Base-by-base conservation (phyloP, 306 rosid genomes). In the Rosa chinensis region DNA sequence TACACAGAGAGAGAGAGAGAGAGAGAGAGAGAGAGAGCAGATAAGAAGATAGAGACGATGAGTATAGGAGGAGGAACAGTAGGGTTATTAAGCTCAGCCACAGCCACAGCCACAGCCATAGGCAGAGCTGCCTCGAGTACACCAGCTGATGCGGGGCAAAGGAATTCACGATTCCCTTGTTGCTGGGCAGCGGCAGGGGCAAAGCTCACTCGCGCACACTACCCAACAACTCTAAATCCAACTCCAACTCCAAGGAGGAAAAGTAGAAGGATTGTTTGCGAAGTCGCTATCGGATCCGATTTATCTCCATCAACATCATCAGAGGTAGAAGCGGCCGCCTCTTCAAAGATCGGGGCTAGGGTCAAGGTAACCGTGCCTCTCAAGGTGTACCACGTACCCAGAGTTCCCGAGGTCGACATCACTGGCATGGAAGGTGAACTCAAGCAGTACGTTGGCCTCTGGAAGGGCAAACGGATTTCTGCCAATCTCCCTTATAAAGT, bases 381-480 rank as follows among this genome's bases (percentile, higher is more conserved):
- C 75, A 95, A 95, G 86, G 96, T 95, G 21, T 87, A 91, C 84
- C 99, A 95, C 72, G 87, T 95, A 50, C 97, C 98, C 2, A 93
- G 78, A 82, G 88, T 88, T 1, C 80, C 90, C 6, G 99, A 95
- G 80, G 1, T 90, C 5, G 96, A 95, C 74, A 87, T 95, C 18
- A 66, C 78, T 1, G 98, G 97, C 9, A 74, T 84, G 86, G 99
- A 91, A 85, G 99, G 99, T 18, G 73, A 82, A 72, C 79, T 95
- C 78, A 93, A 93, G 91, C 98, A 95, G 82, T 90, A 91, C 67
- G 96, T 93, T 8, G 87, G 82, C 23, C 64, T 91, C 39, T 95
- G 99, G 99, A 95, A 91, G 49, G 98, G 94, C 62, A 95, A 91
- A 86, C 81, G 84, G 49, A 92, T 95, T 68, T 95, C 99, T 14